Percentiles rank a stretch among this genome's conserved stretches.
Evolutionary conservation across 1,139 yeast species (phyloP).

Genomic region (Pneumocystis murina): DNA sequence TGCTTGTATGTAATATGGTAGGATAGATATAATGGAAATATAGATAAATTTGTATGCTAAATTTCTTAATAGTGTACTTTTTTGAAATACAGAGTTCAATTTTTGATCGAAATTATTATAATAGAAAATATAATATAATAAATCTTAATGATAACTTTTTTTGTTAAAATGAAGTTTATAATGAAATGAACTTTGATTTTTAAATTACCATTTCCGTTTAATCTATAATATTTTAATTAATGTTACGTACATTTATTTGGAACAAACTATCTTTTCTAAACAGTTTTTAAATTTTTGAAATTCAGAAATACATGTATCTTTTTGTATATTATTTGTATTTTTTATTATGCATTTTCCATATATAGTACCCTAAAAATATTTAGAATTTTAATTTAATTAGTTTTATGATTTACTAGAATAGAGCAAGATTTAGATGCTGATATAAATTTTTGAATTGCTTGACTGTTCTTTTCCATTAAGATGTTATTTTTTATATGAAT

Average conservation of each 20-base stretch:
- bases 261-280: neutral
- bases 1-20: too few relatives aligned
- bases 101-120: too few relatives aligned
- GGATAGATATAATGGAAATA: too few relatives aligned
- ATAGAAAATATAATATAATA: neutral
- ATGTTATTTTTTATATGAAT: neutral
- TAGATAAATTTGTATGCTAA: too few relatives aligned
- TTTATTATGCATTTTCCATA: neutral
- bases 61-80: too few relatives aligned
- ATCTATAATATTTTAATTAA: neutral
- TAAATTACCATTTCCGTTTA: neutral
- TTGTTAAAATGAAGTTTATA: neutral
- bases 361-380: neutral
- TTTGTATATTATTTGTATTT: neutral
- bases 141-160: neutral
- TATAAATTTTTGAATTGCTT: neutral
- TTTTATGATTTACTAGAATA: neutral
- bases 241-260: neutral
- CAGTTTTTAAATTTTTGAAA: neutral
- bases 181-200: neutral
- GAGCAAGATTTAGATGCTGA: neutral
- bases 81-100: too few relatives aligned
- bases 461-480: neutral
- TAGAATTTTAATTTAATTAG: neutral
- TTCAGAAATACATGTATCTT: neutral